Percentiles rank a stretch among this genome's conserved stretches.
Conservation (phyloP, 306 rosid genomes). For the Acacia crassicarpa region DNA sequence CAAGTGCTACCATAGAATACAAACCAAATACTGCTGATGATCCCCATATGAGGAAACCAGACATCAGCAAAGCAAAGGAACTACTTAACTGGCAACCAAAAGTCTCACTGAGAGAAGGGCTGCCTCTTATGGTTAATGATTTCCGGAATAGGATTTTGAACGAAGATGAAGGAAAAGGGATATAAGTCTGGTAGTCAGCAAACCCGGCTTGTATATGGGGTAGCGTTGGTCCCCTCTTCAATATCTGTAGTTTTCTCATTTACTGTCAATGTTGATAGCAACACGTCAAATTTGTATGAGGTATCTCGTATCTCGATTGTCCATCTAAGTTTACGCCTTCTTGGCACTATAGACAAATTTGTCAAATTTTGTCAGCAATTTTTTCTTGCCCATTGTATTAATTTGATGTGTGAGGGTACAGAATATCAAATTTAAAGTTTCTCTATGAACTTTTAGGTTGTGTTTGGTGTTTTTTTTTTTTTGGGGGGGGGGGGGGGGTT, state of each 20-base stretch:
- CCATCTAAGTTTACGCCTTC: slow-evolving; percentile 30
- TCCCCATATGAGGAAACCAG: slow-evolving; percentile 99
- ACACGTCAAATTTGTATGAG: slow-evolving; percentile 30
- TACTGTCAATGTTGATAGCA: slow-evolving; percentile 14
- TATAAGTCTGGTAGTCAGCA: slow-evolving; percentile 35
- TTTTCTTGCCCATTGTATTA: slow-evolving; percentile 30
- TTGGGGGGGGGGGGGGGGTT: too few relatives aligned
- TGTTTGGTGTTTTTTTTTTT: too few relatives aligned
- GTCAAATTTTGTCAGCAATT: slow-evolving; percentile 37
- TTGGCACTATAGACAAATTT: slow-evolving; percentile 30
- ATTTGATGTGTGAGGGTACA: slow-evolving; percentile 11
- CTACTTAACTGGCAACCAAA: slow-evolving; percentile 94
- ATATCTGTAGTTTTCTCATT: slow-evolving; percentile 19
- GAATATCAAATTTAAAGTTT: neutral
- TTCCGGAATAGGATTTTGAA: slow-evolving; percentile 93
- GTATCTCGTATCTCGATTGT: slow-evolving; percentile 30
- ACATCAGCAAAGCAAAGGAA: slow-evolving; percentile 91
- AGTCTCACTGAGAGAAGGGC: slow-evolving; percentile 79
- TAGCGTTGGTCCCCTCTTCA: slow-evolving; percentile 28
- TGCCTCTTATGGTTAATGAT: slow-evolving; percentile 95
- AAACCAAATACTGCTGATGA: slow-evolving; percentile 94
- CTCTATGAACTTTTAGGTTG: neutral
- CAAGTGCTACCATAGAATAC: slow-evolving; percentile 88
- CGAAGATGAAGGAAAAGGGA: slow-evolving; percentile 87
- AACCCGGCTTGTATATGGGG: slow-evolving; percentile 47